Conservation (phyloP, 768 basidiomycete genomes). For the Lactarius quietus region DNA sequence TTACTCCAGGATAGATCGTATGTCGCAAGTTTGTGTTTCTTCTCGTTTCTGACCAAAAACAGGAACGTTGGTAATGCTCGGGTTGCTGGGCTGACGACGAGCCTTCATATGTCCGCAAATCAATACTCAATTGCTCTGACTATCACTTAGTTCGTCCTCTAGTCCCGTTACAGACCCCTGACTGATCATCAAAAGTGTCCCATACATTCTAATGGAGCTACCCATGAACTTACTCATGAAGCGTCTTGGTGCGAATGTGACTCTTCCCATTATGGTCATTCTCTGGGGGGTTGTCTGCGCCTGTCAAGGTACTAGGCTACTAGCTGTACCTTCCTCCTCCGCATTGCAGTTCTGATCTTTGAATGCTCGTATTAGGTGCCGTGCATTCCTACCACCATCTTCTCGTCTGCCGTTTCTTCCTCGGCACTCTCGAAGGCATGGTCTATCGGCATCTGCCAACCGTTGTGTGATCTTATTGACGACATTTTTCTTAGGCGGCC, state of each 20-base stretch:
- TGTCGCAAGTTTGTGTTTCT: not conserved
- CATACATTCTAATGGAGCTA: constrained; percentile 44
- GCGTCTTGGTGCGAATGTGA: constrained; percentile 50
- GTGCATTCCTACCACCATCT: constrained; percentile 51
- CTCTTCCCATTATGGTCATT: constrained; percentile 58
- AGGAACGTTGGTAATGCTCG: constrained; percentile 32
- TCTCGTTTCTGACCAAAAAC: not conserved
- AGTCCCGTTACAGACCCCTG: constrained; percentile 1
- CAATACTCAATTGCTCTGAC: constrained; percentile 8
- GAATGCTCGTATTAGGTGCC: constrained; percentile 34
- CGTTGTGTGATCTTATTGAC: not conserved
- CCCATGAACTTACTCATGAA: constrained; percentile 47
- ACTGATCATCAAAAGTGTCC: constrained; percentile 28
- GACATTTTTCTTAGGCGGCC: constrained; percentile 32
- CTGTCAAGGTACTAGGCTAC: constrained; percentile 52
- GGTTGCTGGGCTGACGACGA: constrained; percentile 33
- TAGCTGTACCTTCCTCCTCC: not conserved
- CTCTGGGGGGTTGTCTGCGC: constrained; percentile 62
- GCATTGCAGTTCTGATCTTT: not conserved
- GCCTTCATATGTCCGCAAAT: constrained; percentile 28
- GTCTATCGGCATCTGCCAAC: not conserved
- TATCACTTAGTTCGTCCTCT: constrained; percentile 13
- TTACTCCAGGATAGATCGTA: constrained; percentile 14
- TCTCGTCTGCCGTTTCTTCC: constrained; percentile 44
- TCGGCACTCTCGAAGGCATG: constrained; percentile 56